phyloP scores from a whole-genome alignment of 108 stramenopile genomes.

The Epipyxis sp. region DNA sequence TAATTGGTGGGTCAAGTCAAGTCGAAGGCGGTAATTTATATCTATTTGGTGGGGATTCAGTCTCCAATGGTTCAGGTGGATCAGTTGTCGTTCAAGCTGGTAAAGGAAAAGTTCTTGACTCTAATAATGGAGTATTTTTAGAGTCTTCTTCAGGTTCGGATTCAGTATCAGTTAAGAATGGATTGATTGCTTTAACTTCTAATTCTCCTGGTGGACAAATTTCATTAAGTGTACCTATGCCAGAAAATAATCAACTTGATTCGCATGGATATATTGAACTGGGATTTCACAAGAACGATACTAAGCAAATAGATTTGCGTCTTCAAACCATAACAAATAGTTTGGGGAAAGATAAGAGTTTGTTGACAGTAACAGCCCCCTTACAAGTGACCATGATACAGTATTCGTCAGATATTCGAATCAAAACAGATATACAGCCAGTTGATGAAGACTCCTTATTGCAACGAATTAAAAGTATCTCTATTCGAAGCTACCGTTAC shows the following conservation, averaged over 20 bases:
- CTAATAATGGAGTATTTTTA: too few relatives aligned
- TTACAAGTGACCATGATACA: background rate
- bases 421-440: conserved; percentile 61
- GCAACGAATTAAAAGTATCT: conserved; percentile 62
- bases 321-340: background rate
- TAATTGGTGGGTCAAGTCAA: too few relatives aligned
- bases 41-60: too few relatives aligned
- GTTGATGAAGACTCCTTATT: conserved; percentile 63
- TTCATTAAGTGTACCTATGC: background rate
- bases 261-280: background rate
- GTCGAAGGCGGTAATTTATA: too few relatives aligned
- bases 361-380: background rate
- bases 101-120: too few relatives aligned
- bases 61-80: background rate
- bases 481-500: conserved; percentile 64
- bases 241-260: background rate
- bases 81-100: background rate
- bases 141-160: too few relatives aligned
- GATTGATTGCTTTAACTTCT: too few relatives aligned
- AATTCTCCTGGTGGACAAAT: too few relatives aligned
- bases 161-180: too few relatives aligned
- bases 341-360: background rate
- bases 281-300: background rate
- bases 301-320: conserved; percentile 16
- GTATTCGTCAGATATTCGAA: conserved; percentile 63